Evolutionary conservation across 345 rosid species (phyloP), one percentile per base, ranked within the genome.

Genomic region (Corchorus capsularis): DNA sequence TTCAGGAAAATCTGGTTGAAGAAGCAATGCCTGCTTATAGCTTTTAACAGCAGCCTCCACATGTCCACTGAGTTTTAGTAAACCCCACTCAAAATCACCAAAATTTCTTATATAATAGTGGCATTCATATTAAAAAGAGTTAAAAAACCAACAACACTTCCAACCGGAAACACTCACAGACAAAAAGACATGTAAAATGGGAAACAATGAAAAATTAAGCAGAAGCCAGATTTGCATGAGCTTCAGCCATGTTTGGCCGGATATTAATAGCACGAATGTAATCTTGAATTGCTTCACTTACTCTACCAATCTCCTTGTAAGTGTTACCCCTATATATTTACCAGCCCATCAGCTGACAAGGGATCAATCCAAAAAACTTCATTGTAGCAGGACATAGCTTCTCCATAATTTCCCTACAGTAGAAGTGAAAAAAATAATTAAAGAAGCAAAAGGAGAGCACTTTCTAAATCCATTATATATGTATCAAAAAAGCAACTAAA

Each of bases 351-450:
- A 73, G 98, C 98, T 49, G 98, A 98, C 86, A 86, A 72, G 35
- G 99, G 99, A 82, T 96, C 99, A 80, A 96, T 96, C 43, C 97
- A 92, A n/a, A 96, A 96, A 79, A 94, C 97, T 84, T 96, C 98
- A 81, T 89, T 94, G 82, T 96, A 96, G 85, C 98, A 96, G 74
- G 98, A 91, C 79, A 96, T 96, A 73, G 98, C 97, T 85, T 96
- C 98, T 1, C 87, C 80, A 79, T 96, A 85, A 74, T 94, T 96
- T 75, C 99, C 99, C 99, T 96, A 35, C 27, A 39, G 47, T 70
- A 16, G 86, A 22, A 54, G n/a, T 12, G 79, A 47, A 27, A 82
- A 16, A 56, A 66, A 75, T n/a, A n/a, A n/a, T n/a, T n/a, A 49
- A 59, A 64, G 73, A 2, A 52, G 14, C 57, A 2, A 43, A 55